Evolutionary conservation across 306 rosid species (phyloP).

Genomic region (Vachellia pachyceras): DNA sequence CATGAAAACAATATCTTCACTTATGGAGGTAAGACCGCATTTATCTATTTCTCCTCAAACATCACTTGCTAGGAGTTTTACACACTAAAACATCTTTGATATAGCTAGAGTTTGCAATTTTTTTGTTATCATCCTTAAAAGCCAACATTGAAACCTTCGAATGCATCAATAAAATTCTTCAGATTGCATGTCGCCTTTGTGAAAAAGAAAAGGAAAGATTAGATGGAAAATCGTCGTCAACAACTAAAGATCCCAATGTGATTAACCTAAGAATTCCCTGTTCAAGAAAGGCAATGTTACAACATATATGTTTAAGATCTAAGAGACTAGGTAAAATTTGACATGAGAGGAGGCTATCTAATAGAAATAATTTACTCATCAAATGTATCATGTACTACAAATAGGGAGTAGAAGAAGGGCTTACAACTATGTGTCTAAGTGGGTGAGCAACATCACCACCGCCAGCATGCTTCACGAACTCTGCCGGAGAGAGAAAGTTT

Average conservation of each 20-base stretch:
- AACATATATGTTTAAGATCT: conserved; percentile 29
- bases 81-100: no score
- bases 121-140: no score
- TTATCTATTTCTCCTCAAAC: no score
- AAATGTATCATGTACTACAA: conserved; percentile 49
- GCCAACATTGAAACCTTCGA: not conserved
- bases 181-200: not conserved
- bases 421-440: conserved; percentile 83
- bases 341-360: conserved; percentile 18
- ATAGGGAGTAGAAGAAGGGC: conserved; percentile 67
- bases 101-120: not conserved
- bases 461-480: conserved; percentile 97
- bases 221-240: not conserved
- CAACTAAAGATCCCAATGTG: not conserved
- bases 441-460: conserved; percentile 89
- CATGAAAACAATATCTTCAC: no score
- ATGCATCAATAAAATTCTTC: not conserved
- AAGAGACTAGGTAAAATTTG: conserved; percentile 34
- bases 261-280: conserved; percentile 11
- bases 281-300: conserved; percentile 24
- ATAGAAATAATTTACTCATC: conserved; percentile 35
- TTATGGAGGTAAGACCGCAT: no score
- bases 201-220: not conserved
- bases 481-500: conserved; percentile 84
- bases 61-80: no score